Conservation (phyloP, 148 eudicot genomes). For the Amaranthus cruentus region DNA sequence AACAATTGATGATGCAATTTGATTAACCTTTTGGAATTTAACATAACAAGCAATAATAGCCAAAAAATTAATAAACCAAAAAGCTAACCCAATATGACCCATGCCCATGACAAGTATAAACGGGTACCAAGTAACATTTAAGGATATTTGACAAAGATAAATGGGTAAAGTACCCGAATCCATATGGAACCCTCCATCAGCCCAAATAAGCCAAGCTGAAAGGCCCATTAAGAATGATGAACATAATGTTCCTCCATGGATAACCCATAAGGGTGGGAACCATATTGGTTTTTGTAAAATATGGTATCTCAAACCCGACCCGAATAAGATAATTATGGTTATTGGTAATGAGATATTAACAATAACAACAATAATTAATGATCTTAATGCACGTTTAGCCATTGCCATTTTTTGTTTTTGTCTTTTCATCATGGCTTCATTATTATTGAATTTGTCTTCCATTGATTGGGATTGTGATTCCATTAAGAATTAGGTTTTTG, state of each 20-base stretch:
- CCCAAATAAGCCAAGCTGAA: conserved; percentile 35
- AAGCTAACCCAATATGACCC: conserved; percentile 21
- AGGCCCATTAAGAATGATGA: conserved; percentile 32
- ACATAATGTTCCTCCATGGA: conserved; percentile 26
- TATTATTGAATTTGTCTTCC: neutral
- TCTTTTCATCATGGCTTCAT: neutral
- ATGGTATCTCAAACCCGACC: conserved; percentile 22
- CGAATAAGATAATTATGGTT: conserved; percentile 24
- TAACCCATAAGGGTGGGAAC: conserved; percentile 25
- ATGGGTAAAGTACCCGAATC: conserved; percentile 19
- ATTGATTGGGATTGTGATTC: neutral
- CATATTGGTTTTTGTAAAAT: conserved; percentile 20
- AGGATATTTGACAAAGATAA: conserved; percentile 25
- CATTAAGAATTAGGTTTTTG: neutral
- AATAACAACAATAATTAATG: conserved; percentile 15
- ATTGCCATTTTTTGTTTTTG: conserved; percentile 22
- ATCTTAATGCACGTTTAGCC: conserved; percentile 27
- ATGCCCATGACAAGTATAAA: conserved; percentile 28
- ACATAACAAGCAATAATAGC: conserved; percentile 21
- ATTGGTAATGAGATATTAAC: conserved; percentile 23
- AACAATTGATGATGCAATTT: conserved; percentile 18
- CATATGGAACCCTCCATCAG: conserved; percentile 28
- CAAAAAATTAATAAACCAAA: conserved; percentile 23
- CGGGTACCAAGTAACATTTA: conserved; percentile 34
- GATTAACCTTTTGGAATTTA: conserved; percentile 22